Evolutionary conservation across 306 rosid species (phyloP).

Genomic region (Casuarina equisetifolia): DNA sequence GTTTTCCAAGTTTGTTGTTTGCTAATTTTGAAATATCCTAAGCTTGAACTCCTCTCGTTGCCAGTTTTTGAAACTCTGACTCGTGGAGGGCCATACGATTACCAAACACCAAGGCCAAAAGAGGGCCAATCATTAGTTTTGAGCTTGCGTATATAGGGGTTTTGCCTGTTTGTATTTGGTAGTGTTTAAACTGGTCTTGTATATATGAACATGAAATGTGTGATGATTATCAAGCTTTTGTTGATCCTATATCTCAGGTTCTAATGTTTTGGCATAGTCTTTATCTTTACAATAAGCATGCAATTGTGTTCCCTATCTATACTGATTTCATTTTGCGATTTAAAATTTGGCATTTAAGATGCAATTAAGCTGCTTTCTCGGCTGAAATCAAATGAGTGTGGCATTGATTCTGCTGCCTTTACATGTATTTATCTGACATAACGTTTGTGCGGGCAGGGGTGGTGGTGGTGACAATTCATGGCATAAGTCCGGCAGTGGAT

Average conservation of each 20-base stretch:
- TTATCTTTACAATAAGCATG: not conserved
- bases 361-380: slow-evolving; percentile 3
- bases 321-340: slow-evolving; percentile 18
- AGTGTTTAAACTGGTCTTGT: not conserved
- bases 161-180: not conserved
- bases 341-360: slow-evolving; percentile 4
- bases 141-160: not conserved
- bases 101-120: not conserved
- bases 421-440: slow-evolving; percentile 13
- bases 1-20: not conserved
- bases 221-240: not conserved
- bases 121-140: not conserved
- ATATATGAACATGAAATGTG: not conserved
- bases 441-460: slow-evolving; percentile 57
- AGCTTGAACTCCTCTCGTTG: no score
- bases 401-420: slow-evolving; percentile 20
- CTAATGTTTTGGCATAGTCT: not conserved
- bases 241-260: not conserved
- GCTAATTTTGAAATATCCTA: not conserved
- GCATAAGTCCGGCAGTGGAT: slow-evolving; percentile 76
- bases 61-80: no score
- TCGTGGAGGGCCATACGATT: not conserved
- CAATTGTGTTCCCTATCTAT: slow-evolving; percentile 12
- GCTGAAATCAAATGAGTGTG: slow-evolving; percentile 11
- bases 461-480: slow-evolving; percentile 67